phyloP scores from a whole-genome alignment of 1,284 basidiomycete species.

The Pulchroboletus neoregius region DNA sequence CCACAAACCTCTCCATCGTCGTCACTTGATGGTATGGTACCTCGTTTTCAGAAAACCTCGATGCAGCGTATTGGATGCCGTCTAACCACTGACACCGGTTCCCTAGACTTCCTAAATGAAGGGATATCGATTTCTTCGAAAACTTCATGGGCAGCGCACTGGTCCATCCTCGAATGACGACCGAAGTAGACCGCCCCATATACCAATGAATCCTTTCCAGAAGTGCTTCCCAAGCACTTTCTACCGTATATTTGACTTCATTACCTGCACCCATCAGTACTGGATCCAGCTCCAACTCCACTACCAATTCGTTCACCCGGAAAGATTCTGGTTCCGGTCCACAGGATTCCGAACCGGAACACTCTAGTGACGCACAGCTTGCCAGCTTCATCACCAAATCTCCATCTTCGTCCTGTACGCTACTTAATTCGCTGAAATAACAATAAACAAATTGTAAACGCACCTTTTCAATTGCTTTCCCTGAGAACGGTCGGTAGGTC shows the following conservation, averaged over 20 bases:
- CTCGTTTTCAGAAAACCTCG: too few relatives aligned
- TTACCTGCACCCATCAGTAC: background rate
- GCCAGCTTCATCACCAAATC: background rate
- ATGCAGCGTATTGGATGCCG: background rate
- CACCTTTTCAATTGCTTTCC: too few relatives aligned
- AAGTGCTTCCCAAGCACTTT: background rate
- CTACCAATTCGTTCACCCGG: background rate
- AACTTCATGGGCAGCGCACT: background rate
- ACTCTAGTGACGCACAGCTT: background rate
- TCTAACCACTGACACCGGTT: background rate
- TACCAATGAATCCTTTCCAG: background rate
- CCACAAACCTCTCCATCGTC: background rate
- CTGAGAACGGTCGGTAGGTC: too few relatives aligned
- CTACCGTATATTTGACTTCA: background rate
- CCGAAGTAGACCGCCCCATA: background rate
- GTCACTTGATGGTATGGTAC: background rate
- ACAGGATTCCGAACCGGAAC: background rate
- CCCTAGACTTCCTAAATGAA: background rate
- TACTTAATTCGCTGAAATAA: background rate
- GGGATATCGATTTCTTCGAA: background rate
- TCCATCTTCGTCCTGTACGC: background rate
- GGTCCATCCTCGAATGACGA: conserved; percentile 4
- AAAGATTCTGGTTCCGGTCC: background rate
- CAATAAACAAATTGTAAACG: too few relatives aligned
- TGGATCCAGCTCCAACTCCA: background rate